These are phyloP conservation scores for Fusarium dlaminii DNA, from an alignment of 2,329 filamentous ascomycete species.

Conservation along the genomic window DNA sequence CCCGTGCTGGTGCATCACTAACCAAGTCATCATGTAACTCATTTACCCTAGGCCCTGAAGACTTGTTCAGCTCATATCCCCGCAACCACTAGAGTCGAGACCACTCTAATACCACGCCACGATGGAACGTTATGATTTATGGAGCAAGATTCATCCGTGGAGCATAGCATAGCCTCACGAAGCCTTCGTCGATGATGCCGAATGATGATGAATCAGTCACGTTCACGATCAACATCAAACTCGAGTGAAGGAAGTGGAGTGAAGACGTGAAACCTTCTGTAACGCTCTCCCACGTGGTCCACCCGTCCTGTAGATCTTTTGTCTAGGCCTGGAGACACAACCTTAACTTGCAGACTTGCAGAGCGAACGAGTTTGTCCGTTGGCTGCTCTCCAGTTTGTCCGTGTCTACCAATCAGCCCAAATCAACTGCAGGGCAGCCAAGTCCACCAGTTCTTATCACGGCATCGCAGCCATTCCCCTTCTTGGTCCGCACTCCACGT, in stretches of 20 bases:
- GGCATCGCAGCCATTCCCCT: constrained; percentile 18
- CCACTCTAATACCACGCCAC: constrained; percentile 19
- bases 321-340: background rate
- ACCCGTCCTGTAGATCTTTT: constrained; percentile 17
- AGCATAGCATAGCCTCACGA: background rate
- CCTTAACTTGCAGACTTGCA: constrained; percentile 5
- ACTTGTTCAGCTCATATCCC: constrained; percentile 1
- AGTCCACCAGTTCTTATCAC: constrained; percentile 9
- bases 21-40: background rate
- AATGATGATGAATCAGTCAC: background rate
- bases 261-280: constrained; percentile 19
- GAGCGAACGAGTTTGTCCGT: background rate
- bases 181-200: background rate
- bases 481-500: constrained; percentile 31
- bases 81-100: constrained; percentile 10
- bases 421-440: background rate
- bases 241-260: background rate
- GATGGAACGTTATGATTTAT: background rate
- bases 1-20: background rate
- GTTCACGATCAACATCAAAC: constrained; percentile 26
- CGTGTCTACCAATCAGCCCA: background rate
- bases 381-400: background rate
- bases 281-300: constrained; percentile 34
- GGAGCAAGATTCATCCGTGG: background rate
- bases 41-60: constrained; percentile 4